Conservation (phyloP, 2,329 filamentous ascomycete genomes). For the Hirsutella rhossiliensis region DNA sequence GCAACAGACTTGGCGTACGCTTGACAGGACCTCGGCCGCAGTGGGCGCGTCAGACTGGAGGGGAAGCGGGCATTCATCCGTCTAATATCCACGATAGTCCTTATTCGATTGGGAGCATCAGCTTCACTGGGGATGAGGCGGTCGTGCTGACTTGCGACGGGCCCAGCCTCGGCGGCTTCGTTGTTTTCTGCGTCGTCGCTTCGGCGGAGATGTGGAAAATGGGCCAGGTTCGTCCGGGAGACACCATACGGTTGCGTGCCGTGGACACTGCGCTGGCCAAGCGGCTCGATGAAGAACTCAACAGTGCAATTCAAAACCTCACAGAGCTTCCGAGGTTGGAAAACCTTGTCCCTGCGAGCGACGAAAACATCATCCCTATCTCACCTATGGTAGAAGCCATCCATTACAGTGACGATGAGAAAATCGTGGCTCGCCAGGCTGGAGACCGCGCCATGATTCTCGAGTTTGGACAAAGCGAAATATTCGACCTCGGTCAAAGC, state of each 20-base stretch:
- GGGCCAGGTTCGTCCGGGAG: slow-evolving; percentile 26
- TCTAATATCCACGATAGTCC: slow-evolving; percentile 28
- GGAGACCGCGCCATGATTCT: slow-evolving; percentile 22
- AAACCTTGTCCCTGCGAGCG: not conserved
- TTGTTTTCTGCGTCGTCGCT: slow-evolving; percentile 24
- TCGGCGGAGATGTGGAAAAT: slow-evolving; percentile 29
- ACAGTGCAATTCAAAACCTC: slow-evolving; percentile 10
- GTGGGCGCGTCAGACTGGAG: slow-evolving; percentile 24
- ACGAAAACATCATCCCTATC: not conserved
- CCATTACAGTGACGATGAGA: slow-evolving; percentile 7
- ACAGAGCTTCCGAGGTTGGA: not conserved
- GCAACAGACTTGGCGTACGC: slow-evolving; percentile 25
- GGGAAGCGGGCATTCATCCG: slow-evolving; percentile 25
- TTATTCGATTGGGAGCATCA: slow-evolving; percentile 27
- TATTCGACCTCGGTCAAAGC: slow-evolving; percentile 19
- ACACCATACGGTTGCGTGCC: slow-evolving; percentile 20
- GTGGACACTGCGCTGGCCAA: slow-evolving; percentile 14
- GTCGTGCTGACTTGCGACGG: slow-evolving; percentile 26
- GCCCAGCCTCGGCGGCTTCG: slow-evolving; percentile 28
- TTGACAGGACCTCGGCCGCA: slow-evolving; percentile 23
- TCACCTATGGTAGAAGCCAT: slow-evolving; percentile 1
- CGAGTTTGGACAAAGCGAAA: slow-evolving; percentile 16
- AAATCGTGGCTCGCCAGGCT: slow-evolving; percentile 14
- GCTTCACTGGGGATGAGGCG: slow-evolving; percentile 29
- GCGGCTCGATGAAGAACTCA: slow-evolving; percentile 10